Percentiles rank a stretch among this genome's conserved stretches.
Evolutionary conservation across 352 stramenopile species (phyloP).

Genomic region (Globisporangium takayamanum): DNA sequence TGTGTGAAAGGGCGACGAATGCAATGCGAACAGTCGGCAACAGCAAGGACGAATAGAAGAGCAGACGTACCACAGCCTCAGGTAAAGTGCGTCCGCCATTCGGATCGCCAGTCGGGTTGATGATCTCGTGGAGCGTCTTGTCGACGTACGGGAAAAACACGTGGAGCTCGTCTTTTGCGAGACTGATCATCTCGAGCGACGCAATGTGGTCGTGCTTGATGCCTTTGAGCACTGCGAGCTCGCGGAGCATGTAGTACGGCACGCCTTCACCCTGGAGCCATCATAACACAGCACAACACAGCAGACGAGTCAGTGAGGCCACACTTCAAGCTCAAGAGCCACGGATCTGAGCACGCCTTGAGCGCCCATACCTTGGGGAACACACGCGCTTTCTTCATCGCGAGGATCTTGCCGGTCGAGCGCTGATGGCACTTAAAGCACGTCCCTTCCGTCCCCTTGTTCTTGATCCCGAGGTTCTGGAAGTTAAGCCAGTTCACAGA

Average conservation of each 20-base stretch:
- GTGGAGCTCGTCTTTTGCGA: slow-evolving; percentile 83
- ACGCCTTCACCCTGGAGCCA: slow-evolving; percentile 74
- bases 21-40: too few species aligned
- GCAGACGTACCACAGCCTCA: slow-evolving; percentile 52
- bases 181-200: slow-evolving; percentile 80
- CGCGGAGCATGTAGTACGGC: slow-evolving; percentile 91
- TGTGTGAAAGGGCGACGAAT: background rate
- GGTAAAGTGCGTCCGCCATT: slow-evolving; percentile 68
- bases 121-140: slow-evolving; percentile 88
- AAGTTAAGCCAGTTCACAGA: slow-evolving; percentile 87
- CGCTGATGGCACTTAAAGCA: slow-evolving; percentile 86
- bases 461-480: slow-evolving; percentile 86
- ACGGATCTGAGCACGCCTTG: background rate
- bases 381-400: slow-evolving; percentile 85
- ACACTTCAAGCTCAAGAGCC: background rate
- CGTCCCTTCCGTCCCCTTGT: slow-evolving; percentile 85
- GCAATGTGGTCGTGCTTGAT: slow-evolving; percentile 88
- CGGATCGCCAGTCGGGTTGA: slow-evolving; percentile 84
- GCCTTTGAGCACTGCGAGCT: slow-evolving; percentile 83
- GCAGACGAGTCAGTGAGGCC: slow-evolving; percentile 3
- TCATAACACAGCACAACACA: background rate
- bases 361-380: slow-evolving; percentile 64
- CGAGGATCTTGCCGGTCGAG: slow-evolving; percentile 77
- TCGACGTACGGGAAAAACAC: slow-evolving; percentile 90
- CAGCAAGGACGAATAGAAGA: background rate